phyloP scores from a whole-genome alignment of 228 moss, liverwort and hornwort genomes.

The Sphagnum magellanicum region DNA sequence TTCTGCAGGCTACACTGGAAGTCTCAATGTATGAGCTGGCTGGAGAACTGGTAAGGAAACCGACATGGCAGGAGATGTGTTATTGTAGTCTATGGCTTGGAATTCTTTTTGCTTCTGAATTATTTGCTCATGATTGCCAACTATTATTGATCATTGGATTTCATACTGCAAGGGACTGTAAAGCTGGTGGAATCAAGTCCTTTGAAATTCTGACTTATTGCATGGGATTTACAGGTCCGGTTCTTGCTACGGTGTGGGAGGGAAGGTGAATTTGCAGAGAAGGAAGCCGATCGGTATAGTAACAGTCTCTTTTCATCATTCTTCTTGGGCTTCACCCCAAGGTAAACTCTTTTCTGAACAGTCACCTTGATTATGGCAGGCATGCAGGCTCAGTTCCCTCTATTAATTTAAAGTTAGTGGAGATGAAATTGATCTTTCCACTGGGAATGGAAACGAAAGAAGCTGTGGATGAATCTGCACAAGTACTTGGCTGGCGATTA shows the following conservation, averaged over 20 bases:
- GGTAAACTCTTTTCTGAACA: conserved; percentile 27
- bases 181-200: no score
- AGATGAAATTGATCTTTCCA: no score
- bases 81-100: background rate
- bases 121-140: no score
- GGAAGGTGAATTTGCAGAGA: conserved; percentile 70
- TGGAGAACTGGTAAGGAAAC: conserved; percentile 61
- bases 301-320: conserved; percentile 70
- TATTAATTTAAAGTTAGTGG: no score
- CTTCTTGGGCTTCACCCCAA: conserved; percentile 66
- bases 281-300: conserved; percentile 54
- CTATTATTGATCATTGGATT: no score
- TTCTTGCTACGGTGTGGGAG: conserved; percentile 81
- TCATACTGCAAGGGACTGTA: no score
- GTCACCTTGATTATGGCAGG: background rate
- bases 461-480: no score
- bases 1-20: conserved; percentile 74
- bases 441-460: no score
- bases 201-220: no score
- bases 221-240: conserved; percentile 44
- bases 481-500: no score
- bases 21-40: conserved; percentile 95
- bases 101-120: background rate
- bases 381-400: background rate
- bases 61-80: no score